These are phyloP conservation scores for Chimonanthus salicifolius DNA, from an alignment of 164 flowering plant genomes.

Conservation along the genomic window DNA sequence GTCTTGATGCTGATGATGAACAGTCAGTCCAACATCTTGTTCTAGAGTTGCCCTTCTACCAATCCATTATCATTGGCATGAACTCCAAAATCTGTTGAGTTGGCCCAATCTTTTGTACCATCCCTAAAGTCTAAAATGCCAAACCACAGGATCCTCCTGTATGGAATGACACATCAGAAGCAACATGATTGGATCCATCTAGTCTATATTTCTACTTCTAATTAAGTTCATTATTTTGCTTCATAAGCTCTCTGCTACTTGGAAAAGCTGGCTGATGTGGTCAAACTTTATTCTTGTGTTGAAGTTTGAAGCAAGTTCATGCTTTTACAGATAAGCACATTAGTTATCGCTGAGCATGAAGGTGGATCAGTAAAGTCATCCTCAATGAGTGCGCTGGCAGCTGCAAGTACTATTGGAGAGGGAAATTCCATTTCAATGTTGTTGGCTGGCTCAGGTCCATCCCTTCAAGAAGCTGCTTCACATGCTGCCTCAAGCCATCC, in stretches of 20 bases:
- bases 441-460: slow-evolving; percentile 80
- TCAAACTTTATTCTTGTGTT: background rate
- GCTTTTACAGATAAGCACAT: slow-evolving; percentile 49
- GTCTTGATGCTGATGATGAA: background rate
- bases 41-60: too few relatives aligned
- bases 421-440: slow-evolving; percentile 60
- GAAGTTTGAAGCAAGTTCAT: background rate
- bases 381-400: slow-evolving; percentile 65
- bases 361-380: slow-evolving; percentile 52
- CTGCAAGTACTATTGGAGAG: slow-evolving; percentile 54
- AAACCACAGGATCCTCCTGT: background rate
- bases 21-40: too few relatives aligned
- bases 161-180: background rate
- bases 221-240: background rate
- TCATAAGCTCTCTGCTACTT: background rate
- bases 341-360: slow-evolving; percentile 80
- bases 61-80: too few relatives aligned
- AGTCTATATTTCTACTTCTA: background rate
- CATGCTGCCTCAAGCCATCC: slow-evolving; percentile 74
- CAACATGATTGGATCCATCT: background rate
- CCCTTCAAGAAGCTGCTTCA: slow-evolving; percentile 69
- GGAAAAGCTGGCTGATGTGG: background rate
- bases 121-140: background rate
- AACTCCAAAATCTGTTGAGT: too few relatives aligned
- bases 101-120: background rate